Percentiles rank a stretch among this genome's conserved stretches.
Conservation (phyloP, 2,329 filamentous ascomycete genomes). For the Didymella segeticola region DNA sequence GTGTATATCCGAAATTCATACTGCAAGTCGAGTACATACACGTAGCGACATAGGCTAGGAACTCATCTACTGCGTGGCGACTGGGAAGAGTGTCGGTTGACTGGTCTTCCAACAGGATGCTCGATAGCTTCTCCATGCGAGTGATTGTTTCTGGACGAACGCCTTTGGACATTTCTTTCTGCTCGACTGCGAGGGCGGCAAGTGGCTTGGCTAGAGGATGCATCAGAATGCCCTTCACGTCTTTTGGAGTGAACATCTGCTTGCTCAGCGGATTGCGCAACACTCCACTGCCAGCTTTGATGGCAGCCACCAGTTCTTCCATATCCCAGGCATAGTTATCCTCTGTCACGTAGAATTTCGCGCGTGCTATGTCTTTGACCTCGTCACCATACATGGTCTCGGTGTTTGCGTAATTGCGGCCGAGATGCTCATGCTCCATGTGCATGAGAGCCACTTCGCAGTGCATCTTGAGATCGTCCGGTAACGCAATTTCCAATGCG, state of each 20-base stretch:
- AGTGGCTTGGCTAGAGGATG: conserved; percentile 37
- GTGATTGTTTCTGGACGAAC: conserved; percentile 39
- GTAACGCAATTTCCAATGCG: conserved; percentile 32
- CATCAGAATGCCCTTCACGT: conserved; percentile 39
- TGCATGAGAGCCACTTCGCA: conserved; percentile 46
- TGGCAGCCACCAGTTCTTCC: conserved; percentile 43
- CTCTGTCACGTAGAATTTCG: conserved; percentile 47
- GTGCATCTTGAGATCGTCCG: conserved; percentile 34
- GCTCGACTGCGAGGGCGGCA: conserved; percentile 38
- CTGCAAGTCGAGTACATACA: conserved; percentile 24
- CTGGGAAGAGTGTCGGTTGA: conserved; percentile 35
- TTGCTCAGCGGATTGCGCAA: conserved; percentile 44
- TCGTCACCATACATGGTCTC: conserved; percentile 46
- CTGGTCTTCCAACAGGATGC: conserved; percentile 39
- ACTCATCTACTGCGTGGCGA: conserved; percentile 42
- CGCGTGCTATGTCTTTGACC: conserved; percentile 42
- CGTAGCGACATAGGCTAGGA: conserved; percentile 42
- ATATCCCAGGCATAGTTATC: conserved; percentile 52
- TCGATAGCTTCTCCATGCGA: conserved; percentile 39
- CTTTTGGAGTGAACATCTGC: conserved; percentile 45
- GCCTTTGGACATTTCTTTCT: conserved; percentile 43
- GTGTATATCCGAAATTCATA: not conserved
- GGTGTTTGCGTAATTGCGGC: conserved; percentile 44
- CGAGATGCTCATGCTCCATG: conserved; percentile 43
- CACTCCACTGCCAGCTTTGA: conserved; percentile 39